Base-by-base conservation (phyloP, 768 basidiomycete species). In the Hygrophorus pudorinus region DNA sequence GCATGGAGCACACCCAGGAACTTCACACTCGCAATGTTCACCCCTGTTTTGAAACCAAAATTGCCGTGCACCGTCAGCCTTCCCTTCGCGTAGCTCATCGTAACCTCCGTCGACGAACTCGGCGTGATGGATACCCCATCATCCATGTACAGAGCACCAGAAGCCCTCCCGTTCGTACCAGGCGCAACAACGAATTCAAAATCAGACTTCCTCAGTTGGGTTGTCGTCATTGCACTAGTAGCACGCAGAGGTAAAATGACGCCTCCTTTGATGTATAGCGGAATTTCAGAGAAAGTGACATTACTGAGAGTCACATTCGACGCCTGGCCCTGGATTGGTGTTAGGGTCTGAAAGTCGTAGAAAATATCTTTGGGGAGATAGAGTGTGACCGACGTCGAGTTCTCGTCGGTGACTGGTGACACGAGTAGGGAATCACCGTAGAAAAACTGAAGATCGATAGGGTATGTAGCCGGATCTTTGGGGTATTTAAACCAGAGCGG, bases 401-500 rank as follows among this genome's bases (percentile, higher is more conserved):
- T 67, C 48, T 79, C 75, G 20, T 73, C 70, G 1, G 78, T 78
- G 18, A 83, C 80, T 10, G 81, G 81, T 0, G 79, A 79, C 5
- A 83, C 78, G 38, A 84, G 75, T 55, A 85, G 64, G 8, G 76
- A 75, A 51, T 73, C 66, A 9, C 81, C 82, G 52, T 68, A 83
- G 66, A 84, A 72, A 69, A 79, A 83, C 52, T 85, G 81, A 30
- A 74, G 66, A 49, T 81, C 80, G 55, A 82, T 74, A 4, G 63
- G 54, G 57, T 67, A 83, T 0, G 81, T 81, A 29, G 66, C 62
- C 1, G 61, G 11, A 57, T 85, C 82, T 44, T 73, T 68, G 5
- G 82, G 80, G 52, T 81, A 85, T 48, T 73, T 72, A 70, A 72
- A 81, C 69, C 71, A 83, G 28, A 82, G 57, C 11, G 81, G 78